Base-by-base conservation (phyloP, 805 yeast genomes). In the Zygoascus flipseniorum region DNA sequence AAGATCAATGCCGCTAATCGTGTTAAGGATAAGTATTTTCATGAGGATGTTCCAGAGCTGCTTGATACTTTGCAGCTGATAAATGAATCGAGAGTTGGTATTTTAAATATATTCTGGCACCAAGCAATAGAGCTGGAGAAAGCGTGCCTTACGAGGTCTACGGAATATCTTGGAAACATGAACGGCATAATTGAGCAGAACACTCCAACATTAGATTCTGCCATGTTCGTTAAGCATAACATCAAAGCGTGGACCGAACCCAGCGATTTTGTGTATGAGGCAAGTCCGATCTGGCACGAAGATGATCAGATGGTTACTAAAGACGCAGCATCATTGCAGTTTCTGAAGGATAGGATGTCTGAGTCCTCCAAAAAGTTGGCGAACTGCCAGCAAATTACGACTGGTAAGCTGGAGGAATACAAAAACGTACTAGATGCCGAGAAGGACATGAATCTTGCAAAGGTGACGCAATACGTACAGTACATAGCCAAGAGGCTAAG, bases 251-350 rank as follows among this genome's bases (percentile, higher is more conserved):
- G 97, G 97, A 75, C 75, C 46, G 97, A 89, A 61, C 98, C 97
- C 0, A 73, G 72, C 6, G 98, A 92, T 70, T 88, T 86, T 64
- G 76, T 80, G 59, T 93, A 86, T 63, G 78, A 86, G 57, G 97
- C 98, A 1, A 83, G 95, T 26, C 83, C 89, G 31, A 84, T 93
- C 43, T 93, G 99, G 99, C 98, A 92, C 69, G 99, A 93, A 64
- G 97, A 93, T 68, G 96, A 89, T 58, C 72, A 78, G 37, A 75
- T 84, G 57, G 76, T 81, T 1, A 73, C 77, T 5, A 76, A 78
- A 45, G 82, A 78, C 43, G 19, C 18, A 14, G 56, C 60, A 19
- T 66, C 70, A 6, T 60, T 67, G 52, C 58, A 61, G 47, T 65
- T 57, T 51, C 59, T 73, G 49, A 64, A 73, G 18, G 72, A 71